Base-by-base conservation (phyloP, 1,284 basidiomycete species). In the Puccinia hordei region DNA sequence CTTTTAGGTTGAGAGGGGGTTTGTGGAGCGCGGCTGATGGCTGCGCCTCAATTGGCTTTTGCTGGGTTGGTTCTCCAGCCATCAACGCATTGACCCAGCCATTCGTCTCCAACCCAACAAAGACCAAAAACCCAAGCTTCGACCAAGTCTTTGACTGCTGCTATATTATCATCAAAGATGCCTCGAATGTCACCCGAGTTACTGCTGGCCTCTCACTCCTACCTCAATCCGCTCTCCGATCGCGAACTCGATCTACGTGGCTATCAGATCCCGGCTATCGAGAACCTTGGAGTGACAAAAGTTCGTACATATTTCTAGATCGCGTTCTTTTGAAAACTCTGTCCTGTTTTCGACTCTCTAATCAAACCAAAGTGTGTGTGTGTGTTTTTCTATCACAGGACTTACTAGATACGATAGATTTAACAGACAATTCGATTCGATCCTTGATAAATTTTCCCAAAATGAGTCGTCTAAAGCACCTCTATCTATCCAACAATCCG, bases 241-340 rank as follows among this genome's bases (percentile, higher is more conserved):
- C 90, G 97, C 81, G 93, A 98, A 87, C 89, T 99, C 81, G 95
- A 98, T 86, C 90, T 98, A 73, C 88, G 95, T 90, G 94, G 95
- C 81, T 93, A 94, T 87, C 96, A 95, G 90, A 98, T 99, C 85
- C 94, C 95, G 65, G 91, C 93, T 74, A 99, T 99, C 85, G 97
- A 99, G 91, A 99, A 99, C 89, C 89, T 99, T 83, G 97, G 95
- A 88, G 94, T 98, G 85, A 97, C 93, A 86, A 93, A 89, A 90
- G 95, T 90, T 87, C 86, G 88, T 88, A 33, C n/a, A 3, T 33
- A 46, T 41, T 41, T 41, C 38, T 12, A 41, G 38, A 41, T 41
- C 38, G n/a, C n/a, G n/a, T 41, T 41, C n/a, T 41, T 41, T 12
- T 12, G 12, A 41, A 41, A 41, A 35, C 44, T n/a, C 22, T 22